Percentiles rank a stretch among this genome's conserved stretches.
phyloP scores from a whole-genome alignment of 2,329 filamentous ascomycete species.

The Bipolaris bicolor region DNA sequence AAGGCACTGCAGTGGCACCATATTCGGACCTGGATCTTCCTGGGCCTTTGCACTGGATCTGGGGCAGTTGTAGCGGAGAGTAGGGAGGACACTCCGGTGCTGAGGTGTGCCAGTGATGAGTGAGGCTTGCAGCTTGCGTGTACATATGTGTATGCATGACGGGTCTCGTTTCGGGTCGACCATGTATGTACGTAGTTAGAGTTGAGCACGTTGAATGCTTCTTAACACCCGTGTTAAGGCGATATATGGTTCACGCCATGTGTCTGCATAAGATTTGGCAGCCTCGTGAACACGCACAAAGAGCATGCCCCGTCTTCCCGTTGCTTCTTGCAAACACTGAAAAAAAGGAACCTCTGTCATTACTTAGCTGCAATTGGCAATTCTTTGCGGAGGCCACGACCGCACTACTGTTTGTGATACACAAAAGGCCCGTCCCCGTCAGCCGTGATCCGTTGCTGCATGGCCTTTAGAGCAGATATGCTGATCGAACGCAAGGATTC shows the following conservation, averaged over 20 bases:
- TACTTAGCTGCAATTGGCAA: background rate
- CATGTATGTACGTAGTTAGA: background rate
- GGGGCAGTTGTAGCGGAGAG: slow-evolving; percentile 32
- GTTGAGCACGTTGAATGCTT: slow-evolving; percentile 4
- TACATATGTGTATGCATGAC: background rate
- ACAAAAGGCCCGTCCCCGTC: background rate
- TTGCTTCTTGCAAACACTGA: background rate
- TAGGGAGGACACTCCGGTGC: slow-evolving; percentile 33
- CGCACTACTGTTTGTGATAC: background rate
- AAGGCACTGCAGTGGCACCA: slow-evolving; percentile 33
- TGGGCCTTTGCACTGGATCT: slow-evolving; percentile 23
- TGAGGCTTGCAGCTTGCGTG: slow-evolving; percentile 20
- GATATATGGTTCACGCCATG: background rate
- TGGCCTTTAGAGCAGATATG: background rate
- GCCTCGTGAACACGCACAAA: background rate
- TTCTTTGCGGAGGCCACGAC: background rate
- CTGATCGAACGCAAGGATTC: slow-evolving; percentile 6
- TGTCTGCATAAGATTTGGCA: background rate
- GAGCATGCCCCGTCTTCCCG: background rate
- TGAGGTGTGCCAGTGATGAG: slow-evolving; percentile 16
- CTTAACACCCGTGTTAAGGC: slow-evolving; percentile 12
- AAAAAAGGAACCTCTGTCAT: background rate
- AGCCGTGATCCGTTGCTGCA: background rate
- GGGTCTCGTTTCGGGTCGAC: slow-evolving; percentile 5
- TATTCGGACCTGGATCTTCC: slow-evolving; percentile 34